Evolutionary conservation across 441 rosid species (phyloP).

Genomic region (Croton laevigatus): DNA sequence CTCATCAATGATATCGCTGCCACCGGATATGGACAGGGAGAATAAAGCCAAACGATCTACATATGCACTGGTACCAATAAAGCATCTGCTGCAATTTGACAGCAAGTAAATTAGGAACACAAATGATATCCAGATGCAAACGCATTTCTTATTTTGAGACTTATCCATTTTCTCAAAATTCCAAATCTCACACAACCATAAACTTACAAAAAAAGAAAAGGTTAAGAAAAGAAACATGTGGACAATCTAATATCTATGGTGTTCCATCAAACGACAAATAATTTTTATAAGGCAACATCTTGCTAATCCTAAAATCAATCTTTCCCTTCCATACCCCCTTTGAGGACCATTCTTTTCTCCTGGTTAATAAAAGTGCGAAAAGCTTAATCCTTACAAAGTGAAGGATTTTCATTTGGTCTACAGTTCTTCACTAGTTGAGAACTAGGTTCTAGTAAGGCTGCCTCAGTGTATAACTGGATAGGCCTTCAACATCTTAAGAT

Average conservation of each 20-base stretch:
- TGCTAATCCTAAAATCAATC: neutral
- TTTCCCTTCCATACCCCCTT: neutral
- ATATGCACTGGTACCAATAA: constrained; percentile 81
- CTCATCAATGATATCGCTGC: constrained; percentile 67
- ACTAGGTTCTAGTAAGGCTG: neutral
- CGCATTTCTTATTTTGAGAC: neutral
- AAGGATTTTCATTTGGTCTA: neutral
- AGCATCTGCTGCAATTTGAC: constrained; percentile 63
- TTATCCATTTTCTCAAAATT: neutral
- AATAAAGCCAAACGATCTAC: constrained; percentile 79
- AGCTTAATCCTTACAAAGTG: neutral
- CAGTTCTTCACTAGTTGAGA: neutral
- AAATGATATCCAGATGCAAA: constrained; percentile 6
- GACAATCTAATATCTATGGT: neutral
- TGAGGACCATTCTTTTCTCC: neutral
- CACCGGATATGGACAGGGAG: constrained; percentile 63
- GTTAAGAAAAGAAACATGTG: neutral
- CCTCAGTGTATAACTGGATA: neutral
- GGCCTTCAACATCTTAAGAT: neutral
- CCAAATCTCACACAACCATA: neutral
- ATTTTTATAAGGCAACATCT: neutral
- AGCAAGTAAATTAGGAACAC: constrained; percentile 24
- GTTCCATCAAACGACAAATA: neutral
- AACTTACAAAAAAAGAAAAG: constrained; percentile 1
- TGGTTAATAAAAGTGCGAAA: neutral